These are phyloP conservation scores for Paramecium bursaria DNA, from an alignment of 73 alveolate genomes.

Conservation along the genomic window DNA sequence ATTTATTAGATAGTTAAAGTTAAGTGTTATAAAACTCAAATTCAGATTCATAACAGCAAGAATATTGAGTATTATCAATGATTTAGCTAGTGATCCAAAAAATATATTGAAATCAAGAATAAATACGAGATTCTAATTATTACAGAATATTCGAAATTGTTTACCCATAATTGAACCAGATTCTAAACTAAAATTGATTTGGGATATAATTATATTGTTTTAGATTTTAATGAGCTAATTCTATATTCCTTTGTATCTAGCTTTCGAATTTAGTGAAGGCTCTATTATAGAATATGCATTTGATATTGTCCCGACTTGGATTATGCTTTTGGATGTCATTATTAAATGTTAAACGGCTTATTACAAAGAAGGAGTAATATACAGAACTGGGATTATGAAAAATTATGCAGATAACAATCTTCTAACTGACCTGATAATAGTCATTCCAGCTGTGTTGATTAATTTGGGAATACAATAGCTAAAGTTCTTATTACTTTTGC, in stretches of 20 bases:
- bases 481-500: slow-evolving; percentile 1
- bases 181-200: background rate
- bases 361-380: slow-evolving; percentile 28
- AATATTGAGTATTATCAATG: slow-evolving; percentile 6
- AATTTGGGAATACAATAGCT: background rate
- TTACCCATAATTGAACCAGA: slow-evolving; percentile 49
- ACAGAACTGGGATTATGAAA: slow-evolving; percentile 26
- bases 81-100: slow-evolving; percentile 20
- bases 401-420: slow-evolving; percentile 8
- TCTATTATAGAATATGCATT: background rate
- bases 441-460: background rate
- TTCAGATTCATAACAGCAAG: slow-evolving; percentile 12
- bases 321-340: slow-evolving; percentile 17
- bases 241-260: slow-evolving; percentile 39
- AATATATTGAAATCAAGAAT: background rate
- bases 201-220: slow-evolving; percentile 33
- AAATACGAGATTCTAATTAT: background rate
- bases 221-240: background rate
- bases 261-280: slow-evolving; percentile 8
- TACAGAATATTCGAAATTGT: background rate
- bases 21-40: slow-evolving; percentile 32
- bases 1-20: slow-evolving; percentile 22
- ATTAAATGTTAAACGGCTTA: slow-evolving; percentile 37
- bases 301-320: slow-evolving; percentile 18
- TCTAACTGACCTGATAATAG: slow-evolving; percentile 5